phyloP scores from a whole-genome alignment of 345 rosid genomes.

The Populus davidiana region DNA sequence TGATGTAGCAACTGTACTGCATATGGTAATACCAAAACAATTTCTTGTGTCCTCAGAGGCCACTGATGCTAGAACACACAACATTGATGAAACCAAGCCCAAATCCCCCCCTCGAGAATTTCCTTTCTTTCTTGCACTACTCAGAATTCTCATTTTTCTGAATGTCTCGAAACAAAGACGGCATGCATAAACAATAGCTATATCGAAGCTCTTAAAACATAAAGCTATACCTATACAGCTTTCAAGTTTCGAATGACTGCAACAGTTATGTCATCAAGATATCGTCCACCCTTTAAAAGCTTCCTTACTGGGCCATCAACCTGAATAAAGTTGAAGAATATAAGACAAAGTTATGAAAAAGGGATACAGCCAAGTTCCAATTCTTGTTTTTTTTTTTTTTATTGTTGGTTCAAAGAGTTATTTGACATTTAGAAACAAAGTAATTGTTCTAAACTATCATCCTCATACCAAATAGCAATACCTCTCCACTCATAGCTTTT shows the following conservation, averaged over 20 bases:
- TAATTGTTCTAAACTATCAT: conserved; percentile 11
- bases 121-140: neutral
- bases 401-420: conserved; percentile 11
- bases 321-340: conserved; percentile 39
- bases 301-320: conserved; percentile 54
- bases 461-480: conserved; percentile 3
- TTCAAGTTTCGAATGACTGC: conserved; percentile 78
- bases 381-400: neutral
- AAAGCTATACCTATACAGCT: conserved; percentile 54
- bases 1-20: too few species aligned
- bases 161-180: conserved; percentile 13
- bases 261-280: conserved; percentile 45
- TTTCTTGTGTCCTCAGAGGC: too few species aligned
- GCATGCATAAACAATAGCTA: neutral
- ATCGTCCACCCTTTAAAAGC: conserved; percentile 58
- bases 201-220: conserved; percentile 3
- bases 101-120: neutral
- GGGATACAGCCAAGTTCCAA: conserved; percentile 9
- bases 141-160: conserved; percentile 1
- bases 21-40: too few species aligned
- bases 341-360: conserved; percentile 16
- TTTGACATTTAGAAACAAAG: conserved; percentile 10
- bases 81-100: neutral
- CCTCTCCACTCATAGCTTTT: neutral
- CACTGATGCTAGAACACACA: too few species aligned